Evolutionary conservation across 2,329 filamentous ascomycete species (phyloP), one percentile per base, ranked within the genome.

Genomic region (Hypoxylon sp.): DNA sequence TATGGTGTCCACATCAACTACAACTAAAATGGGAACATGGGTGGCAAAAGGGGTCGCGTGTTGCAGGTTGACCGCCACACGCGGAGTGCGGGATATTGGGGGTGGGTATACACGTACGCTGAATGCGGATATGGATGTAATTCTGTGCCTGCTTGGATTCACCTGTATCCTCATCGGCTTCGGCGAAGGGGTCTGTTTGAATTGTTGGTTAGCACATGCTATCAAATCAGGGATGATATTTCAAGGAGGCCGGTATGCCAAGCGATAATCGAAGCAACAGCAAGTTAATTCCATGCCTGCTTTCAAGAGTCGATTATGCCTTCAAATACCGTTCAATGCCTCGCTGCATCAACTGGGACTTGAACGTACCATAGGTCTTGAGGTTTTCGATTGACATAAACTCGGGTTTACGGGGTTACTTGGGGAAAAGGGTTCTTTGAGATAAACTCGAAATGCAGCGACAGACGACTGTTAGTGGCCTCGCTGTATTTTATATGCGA

Each of bases 301-400:
- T 19, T 19, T 11, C 5, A 14, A 9, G 25, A 48, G 21, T 14
- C n/a, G 30, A 14, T 23, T 34, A 23, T 3, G n/a, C 14, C 6
- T 17, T 25, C 19, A 9, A 34, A 36, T 13, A 25, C 17, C 17
- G 13, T 21, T 7, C 23, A 21, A 19, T 14, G 10, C 13, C 9
- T 17, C 28, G 7, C 52, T 38, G 1, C 1, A 32, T 56, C 0
- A 17, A 25, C n/a, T 60, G 13, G 17, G 23, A 32, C 50, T 50
- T 38, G 45, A 50, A 87, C 92, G 81, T 85, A 96, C 93, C 93
- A 90, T 93, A 93, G 88, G 91, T 90, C 90, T 96, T 96, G 86
- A 97, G 92, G 89, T 97, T 97, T 94, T 96, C 92, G 92, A 96
- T 96, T 90, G 93, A 96, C 93, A 96, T 96, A 94, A 93, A 94